Conservation (phyloP, 2,329 filamentous ascomycete genomes). For the Juglanconis oblonga region DNA sequence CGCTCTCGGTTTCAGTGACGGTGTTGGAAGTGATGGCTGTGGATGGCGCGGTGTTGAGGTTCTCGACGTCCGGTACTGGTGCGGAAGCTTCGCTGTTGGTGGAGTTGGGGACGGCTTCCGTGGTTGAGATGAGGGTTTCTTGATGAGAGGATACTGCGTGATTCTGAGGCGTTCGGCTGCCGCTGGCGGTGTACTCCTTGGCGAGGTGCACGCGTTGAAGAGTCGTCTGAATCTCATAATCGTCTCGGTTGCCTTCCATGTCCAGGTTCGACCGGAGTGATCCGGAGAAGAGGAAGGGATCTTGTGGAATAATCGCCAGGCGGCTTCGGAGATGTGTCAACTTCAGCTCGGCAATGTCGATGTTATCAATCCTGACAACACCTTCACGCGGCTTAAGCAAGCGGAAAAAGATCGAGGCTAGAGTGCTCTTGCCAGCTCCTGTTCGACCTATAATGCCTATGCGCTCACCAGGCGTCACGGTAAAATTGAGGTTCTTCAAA, state of each 20-base stretch:
- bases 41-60: conserved; percentile 1
- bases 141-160: conserved; percentile 16
- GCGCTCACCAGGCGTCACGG: conserved; percentile 50
- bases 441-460: conserved; percentile 65
- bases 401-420: conserved; percentile 63
- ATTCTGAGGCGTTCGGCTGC: conserved; percentile 27
- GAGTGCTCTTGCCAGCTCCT: conserved; percentile 63
- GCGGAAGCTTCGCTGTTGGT: conserved; percentile 2
- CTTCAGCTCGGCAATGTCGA: conserved; percentile 56
- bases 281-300: conserved; percentile 64
- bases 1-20: background rate
- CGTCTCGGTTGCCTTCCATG: conserved; percentile 58
- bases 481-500: conserved; percentile 35
- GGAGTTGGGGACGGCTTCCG: conserved; percentile 10
- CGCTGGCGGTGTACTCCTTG: conserved; percentile 37
- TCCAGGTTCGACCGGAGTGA: conserved; percentile 63
- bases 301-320: conserved; percentile 65
- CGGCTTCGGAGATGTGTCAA: conserved; percentile 59
- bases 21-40: background rate
- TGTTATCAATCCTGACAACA: conserved; percentile 41
- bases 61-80: background rate
- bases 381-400: conserved; percentile 45
- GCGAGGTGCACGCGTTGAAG: conserved; percentile 61
- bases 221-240: conserved; percentile 58
- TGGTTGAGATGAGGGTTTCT: conserved; percentile 19